These are phyloP conservation scores for Eimeria acervulina DNA, from an alignment of 169 alveolate genomes.

Conservation along the genomic window DNA sequence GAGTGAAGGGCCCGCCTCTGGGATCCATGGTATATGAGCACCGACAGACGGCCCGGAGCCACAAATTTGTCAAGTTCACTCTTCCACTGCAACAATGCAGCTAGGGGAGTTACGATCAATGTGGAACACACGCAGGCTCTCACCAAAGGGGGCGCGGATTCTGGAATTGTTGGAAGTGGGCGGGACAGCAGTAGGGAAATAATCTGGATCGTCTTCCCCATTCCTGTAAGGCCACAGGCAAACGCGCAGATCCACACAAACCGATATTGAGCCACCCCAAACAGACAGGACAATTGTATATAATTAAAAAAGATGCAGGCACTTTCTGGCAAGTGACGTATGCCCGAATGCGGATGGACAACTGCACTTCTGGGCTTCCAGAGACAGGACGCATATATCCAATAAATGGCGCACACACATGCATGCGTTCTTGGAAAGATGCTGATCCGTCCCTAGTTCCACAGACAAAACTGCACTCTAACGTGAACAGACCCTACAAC, in stretches of 20 bases:
- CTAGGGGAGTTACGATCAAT: conserved; percentile 91
- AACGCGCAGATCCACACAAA: neutral
- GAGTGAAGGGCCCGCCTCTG: conserved; percentile 86
- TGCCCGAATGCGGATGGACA: neutral
- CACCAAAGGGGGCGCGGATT: conserved; percentile 32
- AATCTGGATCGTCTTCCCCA: conserved; percentile 92
- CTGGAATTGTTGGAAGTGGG: conserved; percentile 80
- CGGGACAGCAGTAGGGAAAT: conserved; percentile 86
- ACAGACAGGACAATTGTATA: neutral
- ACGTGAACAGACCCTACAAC: neutral
- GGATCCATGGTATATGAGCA: conserved; percentile 88
- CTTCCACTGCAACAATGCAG: conserved; percentile 91
- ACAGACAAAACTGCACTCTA: neutral
- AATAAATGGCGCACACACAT: neutral
- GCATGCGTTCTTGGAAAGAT: neutral
- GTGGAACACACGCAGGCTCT: conserved; percentile 86
- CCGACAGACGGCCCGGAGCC: conserved; percentile 85
- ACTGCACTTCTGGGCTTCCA: neutral
- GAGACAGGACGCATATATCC: neutral
- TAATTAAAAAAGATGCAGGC: neutral
- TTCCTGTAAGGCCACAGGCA: conserved; percentile 48
- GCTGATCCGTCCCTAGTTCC: neutral
- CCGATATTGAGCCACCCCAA: neutral
- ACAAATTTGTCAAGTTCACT: conserved; percentile 87
- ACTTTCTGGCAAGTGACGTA: neutral